Conservation (phyloP, 495 filamentous ascomycete species). For the Neurospora sp. region DNA sequence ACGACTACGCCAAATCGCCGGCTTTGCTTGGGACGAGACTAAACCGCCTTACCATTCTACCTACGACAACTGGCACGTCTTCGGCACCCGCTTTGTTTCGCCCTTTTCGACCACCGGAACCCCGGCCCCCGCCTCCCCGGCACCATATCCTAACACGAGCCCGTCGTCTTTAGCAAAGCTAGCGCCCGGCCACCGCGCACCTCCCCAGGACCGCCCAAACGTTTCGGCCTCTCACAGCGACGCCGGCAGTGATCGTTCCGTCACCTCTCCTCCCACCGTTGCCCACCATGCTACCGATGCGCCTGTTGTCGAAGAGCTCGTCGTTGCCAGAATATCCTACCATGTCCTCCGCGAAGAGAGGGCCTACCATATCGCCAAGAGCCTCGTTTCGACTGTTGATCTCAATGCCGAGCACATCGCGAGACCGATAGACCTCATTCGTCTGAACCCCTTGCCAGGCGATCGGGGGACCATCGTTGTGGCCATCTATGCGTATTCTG, state of each 20-base stretch:
- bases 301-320: constrained; percentile 35
- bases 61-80: constrained; percentile 63
- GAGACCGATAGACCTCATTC: constrained; percentile 61
- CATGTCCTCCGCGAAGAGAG: constrained; percentile 74
- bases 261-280: constrained; percentile 21
- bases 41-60: constrained; percentile 66
- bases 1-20: constrained; percentile 58
- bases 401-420: constrained; percentile 64
- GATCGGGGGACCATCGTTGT: constrained; percentile 58
- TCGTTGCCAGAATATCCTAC: constrained; percentile 69
- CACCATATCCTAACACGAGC: constrained; percentile 13
- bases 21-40: constrained; percentile 67
- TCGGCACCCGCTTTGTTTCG: constrained; percentile 37
- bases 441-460: constrained; percentile 51
- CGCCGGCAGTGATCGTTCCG: constrained; percentile 28
- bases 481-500: constrained; percentile 69
- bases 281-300: constrained; percentile 17
- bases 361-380: constrained; percentile 69
- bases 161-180: constrained; percentile 22
- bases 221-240: constrained; percentile 24
- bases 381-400: constrained; percentile 58
- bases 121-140: constrained; percentile 15
- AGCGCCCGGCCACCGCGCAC: constrained; percentile 17
- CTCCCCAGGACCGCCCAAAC: constrained; percentile 25
- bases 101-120: constrained; percentile 23